Conservation (phyloP, 2,329 filamentous ascomycete genomes). For the Macrophomina phaseolina region DNA sequence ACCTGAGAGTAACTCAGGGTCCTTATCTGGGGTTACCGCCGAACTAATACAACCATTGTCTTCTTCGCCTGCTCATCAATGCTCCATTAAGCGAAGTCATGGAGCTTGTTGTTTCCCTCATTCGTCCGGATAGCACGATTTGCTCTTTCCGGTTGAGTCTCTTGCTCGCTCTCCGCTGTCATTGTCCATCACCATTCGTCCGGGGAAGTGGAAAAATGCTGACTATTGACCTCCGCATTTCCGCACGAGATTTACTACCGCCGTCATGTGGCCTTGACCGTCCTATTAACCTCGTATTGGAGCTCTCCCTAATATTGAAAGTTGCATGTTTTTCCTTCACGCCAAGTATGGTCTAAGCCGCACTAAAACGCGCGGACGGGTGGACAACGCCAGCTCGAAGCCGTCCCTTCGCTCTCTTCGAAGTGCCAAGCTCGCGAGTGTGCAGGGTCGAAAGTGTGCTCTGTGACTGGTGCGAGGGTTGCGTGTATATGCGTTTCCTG, state of each 20-base stretch:
- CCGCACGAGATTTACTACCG: neutral
- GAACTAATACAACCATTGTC: neutral
- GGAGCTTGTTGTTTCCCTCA: neutral
- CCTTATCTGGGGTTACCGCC: neutral
- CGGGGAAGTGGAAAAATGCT: neutral
- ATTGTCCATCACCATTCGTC: neutral
- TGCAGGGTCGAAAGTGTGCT: too few species aligned
- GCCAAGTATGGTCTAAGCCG: neutral
- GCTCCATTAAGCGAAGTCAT: neutral
- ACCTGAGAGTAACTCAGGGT: neutral
- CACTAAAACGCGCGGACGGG: slow-evolving; percentile 3
- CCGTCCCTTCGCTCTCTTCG: too few species aligned
- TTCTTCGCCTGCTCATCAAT: neutral
- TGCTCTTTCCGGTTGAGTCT: neutral
- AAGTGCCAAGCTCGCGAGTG: too few species aligned
- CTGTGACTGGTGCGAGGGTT: too few species aligned
- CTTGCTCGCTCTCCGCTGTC: neutral
- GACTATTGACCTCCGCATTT: neutral
- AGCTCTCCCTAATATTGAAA: neutral
- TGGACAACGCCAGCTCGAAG: neutral
- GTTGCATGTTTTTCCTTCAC: neutral
- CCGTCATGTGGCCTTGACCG: neutral
- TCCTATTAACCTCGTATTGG: neutral
- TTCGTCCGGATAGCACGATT: neutral
- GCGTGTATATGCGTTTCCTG: too few species aligned